Percentiles rank a stretch among this genome's conserved stretches.
phyloP scores from a whole-genome alignment of 2,329 filamentous ascomycete species.

The Fusarium nygamai region DNA sequence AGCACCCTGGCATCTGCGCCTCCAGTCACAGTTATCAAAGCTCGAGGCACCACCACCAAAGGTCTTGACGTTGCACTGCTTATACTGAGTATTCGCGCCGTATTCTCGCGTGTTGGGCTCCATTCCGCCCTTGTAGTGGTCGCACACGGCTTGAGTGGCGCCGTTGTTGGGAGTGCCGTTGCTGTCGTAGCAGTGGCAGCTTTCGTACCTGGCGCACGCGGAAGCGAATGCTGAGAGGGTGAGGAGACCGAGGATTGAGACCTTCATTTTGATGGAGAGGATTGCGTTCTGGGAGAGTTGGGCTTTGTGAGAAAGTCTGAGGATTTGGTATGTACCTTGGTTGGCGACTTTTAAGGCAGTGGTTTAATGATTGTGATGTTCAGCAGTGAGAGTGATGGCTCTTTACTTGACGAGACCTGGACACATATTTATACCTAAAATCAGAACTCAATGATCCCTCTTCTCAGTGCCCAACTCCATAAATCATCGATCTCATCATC shows the following conservation, averaged over 20 bases:
- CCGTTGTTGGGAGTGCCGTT: neutral
- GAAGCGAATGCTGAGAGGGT: neutral
- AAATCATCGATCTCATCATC: neutral
- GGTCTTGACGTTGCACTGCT: neutral
- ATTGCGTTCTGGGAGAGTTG: fast-evolving
- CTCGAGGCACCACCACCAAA: neutral
- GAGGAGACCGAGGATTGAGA: neutral
- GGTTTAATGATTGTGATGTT: neutral
- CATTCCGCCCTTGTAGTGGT: neutral
- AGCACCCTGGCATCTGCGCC: neutral
- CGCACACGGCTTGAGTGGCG: neutral
- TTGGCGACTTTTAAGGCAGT: neutral
- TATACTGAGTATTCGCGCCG: neutral
- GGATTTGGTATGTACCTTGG: neutral
- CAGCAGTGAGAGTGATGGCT: neutral
- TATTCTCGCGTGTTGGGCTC: neutral
- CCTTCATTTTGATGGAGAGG: neutral
- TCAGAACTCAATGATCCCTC: fast-evolving
- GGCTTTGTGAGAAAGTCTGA: fast-evolving
- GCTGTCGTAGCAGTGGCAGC: neutral
- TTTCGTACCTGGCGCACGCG: neutral
- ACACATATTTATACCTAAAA: neutral
- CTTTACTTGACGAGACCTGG: neutral
- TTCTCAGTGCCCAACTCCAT: too few species aligned
- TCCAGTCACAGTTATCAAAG: neutral